Evolutionary conservation across 148 eudicot genomes (phyloP), one percentile per base, ranked within the genome.

Genomic region (Chenopodium formosanum): DNA sequence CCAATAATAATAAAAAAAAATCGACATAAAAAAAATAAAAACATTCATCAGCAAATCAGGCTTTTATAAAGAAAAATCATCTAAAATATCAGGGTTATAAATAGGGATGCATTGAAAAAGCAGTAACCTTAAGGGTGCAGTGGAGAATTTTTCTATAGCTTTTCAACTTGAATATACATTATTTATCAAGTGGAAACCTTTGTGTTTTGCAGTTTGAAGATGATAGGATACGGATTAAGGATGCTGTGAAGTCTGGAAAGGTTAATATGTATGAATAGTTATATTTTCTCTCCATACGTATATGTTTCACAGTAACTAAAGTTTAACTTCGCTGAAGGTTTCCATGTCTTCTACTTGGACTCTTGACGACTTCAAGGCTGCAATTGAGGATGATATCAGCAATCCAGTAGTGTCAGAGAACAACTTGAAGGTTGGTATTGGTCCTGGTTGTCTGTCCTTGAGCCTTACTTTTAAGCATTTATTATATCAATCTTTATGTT

Each of bases 291-390:
- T 56, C 25, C 20, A 2, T 37, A 22, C n/a, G 4, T 73, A 60
- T 69, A 14, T 22, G 75, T 73, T 68, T 34, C 46, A 22, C 32
- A 27, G 63, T 66, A 77, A 68, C 83, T 85, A 48, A 79, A 31
- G 47, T 79, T 60, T 13, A 69, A 16, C 16, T 63, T 70, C 63
- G 34, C 70, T 80, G 50, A 87, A 95, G 98, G 87, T 94, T 84
- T 70, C 84, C 74, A 48, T 96, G 77, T 85, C 90, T 84, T 92
- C 98, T 70, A 89, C 86, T 44, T 96, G 95, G 99, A 92, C 90
- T 47, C 84, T 92, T 77, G 97, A 96, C 78, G 94, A 96, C 75
- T 86, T 96, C 75, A 94, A 91, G 87, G 83, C 84, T 88, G 86
- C 93, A 58, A 88, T 94, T 87, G 72, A 82, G n/a, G 88, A 90